These are phyloP conservation scores for Astrothelium macrocarpum DNA, from an alignment of 495 filamentous ascomycete species.

Conservation along the genomic window DNA sequence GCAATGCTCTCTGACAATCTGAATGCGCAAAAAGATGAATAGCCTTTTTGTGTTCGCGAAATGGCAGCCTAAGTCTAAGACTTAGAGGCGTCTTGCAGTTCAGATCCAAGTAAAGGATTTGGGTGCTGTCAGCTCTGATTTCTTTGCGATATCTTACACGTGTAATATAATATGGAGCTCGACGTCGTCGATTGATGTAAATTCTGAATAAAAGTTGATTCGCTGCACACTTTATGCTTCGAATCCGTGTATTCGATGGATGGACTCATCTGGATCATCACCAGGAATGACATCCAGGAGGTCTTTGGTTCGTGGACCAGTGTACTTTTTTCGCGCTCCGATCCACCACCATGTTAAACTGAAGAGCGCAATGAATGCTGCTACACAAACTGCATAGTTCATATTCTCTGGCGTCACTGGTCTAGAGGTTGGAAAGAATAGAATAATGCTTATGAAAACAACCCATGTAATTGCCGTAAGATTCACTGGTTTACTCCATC, in stretches of 20 bases:
- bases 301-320: constrained; percentile 22
- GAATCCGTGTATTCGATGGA: not conserved
- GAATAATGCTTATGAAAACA: constrained; percentile 53
- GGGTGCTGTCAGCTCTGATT: too few species aligned
- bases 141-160: too few species aligned
- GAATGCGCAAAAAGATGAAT: not conserved
- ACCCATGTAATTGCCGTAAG: constrained; percentile 55
- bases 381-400: constrained; percentile 63
- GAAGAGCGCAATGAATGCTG: constrained; percentile 51
- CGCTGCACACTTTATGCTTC: not conserved
- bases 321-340: constrained; percentile 35
- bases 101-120: too few species aligned
- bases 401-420: constrained; percentile 58
- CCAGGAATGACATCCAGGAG: constrained; percentile 15
- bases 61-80: too few species aligned
- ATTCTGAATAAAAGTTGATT: too few species aligned
- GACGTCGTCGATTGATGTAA: too few species aligned
- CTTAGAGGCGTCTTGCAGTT: too few species aligned
- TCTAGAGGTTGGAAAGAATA: constrained; percentile 54
- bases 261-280: constrained; percentile 12
- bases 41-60: too few species aligned
- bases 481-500: constrained; percentile 51
- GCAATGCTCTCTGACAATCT: not conserved
- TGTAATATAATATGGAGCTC: too few species aligned
- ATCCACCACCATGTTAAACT: constrained; percentile 58